phyloP scores from a whole-genome alignment of 306 rosid species.

The Hippophae gyantsensis region DNA sequence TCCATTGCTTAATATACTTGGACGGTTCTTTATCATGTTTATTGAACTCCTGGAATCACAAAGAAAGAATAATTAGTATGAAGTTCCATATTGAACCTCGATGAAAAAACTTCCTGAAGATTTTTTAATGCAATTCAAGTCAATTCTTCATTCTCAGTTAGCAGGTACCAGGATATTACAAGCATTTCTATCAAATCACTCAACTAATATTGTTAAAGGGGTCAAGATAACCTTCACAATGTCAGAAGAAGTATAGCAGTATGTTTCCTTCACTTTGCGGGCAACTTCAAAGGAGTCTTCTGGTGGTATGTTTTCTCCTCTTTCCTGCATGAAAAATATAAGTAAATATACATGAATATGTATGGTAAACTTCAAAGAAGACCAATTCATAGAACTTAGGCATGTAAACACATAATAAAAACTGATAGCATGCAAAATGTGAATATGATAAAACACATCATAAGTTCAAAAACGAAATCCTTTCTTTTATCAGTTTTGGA shows the following conservation, averaged over 20 bases:
- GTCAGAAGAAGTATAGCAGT: slow-evolving; percentile 96
- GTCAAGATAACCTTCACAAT: slow-evolving; percentile 73
- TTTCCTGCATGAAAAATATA: slow-evolving; percentile 53
- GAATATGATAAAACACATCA: too few relatives aligned
- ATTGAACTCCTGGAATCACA: slow-evolving; percentile 62
- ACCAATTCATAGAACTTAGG: neutral
- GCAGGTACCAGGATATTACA: slow-evolving; percentile 10
- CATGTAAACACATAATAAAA: neutral
- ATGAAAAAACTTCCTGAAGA: too few relatives aligned
- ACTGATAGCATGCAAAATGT: too few relatives aligned
- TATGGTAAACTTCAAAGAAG: slow-evolving; percentile 7
- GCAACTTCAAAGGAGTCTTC: slow-evolving; percentile 98
- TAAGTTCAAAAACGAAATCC: too few relatives aligned
- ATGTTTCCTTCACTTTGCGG: slow-evolving; percentile 87
- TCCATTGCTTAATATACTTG: slow-evolving; percentile 88
- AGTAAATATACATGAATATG: slow-evolving; percentile 21
- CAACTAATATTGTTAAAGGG: slow-evolving; percentile 2
- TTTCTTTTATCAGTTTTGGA: too few relatives aligned
- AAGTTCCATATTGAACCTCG: neutral
- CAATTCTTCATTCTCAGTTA: slow-evolving; percentile 8
- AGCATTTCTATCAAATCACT: slow-evolving; percentile 1
- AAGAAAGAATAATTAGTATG: slow-evolving; percentile 19
- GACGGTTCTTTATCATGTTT: slow-evolving; percentile 96
- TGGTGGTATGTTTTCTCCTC: slow-evolving; percentile 97
- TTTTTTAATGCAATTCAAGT: neutral